phyloP scores from a whole-genome alignment of 2,329 filamentous ascomycete genomes.

The Paraphaeosphaeria sporulosa region DNA sequence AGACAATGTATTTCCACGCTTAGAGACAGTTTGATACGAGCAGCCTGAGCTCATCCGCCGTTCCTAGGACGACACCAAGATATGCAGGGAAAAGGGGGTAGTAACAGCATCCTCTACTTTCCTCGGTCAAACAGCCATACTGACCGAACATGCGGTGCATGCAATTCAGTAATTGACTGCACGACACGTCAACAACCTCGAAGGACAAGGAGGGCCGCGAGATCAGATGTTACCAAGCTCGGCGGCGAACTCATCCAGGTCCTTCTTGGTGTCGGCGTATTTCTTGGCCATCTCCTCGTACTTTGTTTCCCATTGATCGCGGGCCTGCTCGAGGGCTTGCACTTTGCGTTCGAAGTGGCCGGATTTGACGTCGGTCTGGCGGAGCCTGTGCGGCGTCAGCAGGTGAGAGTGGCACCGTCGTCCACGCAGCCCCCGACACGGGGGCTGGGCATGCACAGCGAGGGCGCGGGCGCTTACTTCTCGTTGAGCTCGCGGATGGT shows the following conservation, averaged over 20 bases:
- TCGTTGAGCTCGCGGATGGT: conserved; percentile 96
- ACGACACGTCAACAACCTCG: conserved; percentile 39
- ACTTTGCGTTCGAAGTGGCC: conserved; percentile 99
- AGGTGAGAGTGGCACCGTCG: conserved; percentile 4
- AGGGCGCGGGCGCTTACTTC: conserved; percentile 69
- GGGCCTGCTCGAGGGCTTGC: conserved; percentile 89
- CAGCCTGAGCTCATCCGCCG: conserved; percentile 31
- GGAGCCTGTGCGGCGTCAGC: conserved; percentile 70
- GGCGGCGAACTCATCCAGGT: conserved; percentile 86
- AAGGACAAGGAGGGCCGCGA: conserved; percentile 29
- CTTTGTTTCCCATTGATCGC: conserved; percentile 95
- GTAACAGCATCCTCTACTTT: conserved; percentile 27
- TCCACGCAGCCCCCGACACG: background rate
- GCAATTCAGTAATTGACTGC: conserved; percentile 34
- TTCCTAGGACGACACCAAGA: conserved; percentile 23
- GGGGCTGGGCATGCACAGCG: background rate
- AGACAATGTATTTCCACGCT: conserved; percentile 40
- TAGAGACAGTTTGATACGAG: conserved; percentile 42
- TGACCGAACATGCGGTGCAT: conserved; percentile 19
- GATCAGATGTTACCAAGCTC: conserved; percentile 93
- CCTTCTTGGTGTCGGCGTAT: conserved; percentile 82
- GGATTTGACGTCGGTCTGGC: conserved; percentile 98
- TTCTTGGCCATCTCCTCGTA: conserved; percentile 98
- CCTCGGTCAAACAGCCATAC: conserved; percentile 17
- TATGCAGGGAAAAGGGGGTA: conserved; percentile 36